Conservation (phyloP, 2,329 filamentous ascomycete species). For the Fusarium humuli region DNA sequence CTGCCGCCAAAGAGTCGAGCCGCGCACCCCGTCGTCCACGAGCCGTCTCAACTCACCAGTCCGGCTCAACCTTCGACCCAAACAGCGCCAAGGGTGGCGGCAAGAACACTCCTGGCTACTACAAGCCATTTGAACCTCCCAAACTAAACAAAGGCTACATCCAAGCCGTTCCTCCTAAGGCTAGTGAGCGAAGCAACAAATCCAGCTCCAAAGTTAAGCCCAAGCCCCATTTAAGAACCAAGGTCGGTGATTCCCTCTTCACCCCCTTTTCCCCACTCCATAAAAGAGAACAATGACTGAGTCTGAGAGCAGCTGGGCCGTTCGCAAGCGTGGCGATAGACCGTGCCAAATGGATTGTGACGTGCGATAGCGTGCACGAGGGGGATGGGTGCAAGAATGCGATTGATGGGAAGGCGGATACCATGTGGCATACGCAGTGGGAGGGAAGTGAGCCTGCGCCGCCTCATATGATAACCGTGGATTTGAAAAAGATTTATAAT, state of each 20-base stretch:
- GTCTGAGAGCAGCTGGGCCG: constrained; percentile 24
- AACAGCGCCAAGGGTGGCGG: constrained; percentile 17
- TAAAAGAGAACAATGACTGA: constrained; percentile 14
- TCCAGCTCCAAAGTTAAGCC: constrained; percentile 5
- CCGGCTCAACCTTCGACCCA: constrained; percentile 10
- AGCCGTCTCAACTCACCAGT: neutral
- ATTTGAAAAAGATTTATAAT: constrained; percentile 23
- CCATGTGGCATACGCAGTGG: constrained; percentile 28
- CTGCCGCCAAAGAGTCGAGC: neutral
- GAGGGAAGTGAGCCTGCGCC: constrained; percentile 10
- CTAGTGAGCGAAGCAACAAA: neutral
- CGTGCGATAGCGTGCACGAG: constrained; percentile 21
- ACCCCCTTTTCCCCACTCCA: neutral
- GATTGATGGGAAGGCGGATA: constrained; percentile 8
- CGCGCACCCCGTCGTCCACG: neutral
- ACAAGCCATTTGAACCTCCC: neutral
- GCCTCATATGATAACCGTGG: constrained; percentile 31
- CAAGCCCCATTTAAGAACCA: neutral
- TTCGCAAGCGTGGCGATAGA: constrained; percentile 11
- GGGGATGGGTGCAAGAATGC: constrained; percentile 20
- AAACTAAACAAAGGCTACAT: constrained; percentile 19
- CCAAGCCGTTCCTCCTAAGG: constrained; percentile 11
- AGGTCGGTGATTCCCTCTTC: constrained; percentile 5
- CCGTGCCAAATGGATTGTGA: constrained; percentile 21
- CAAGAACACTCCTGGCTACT: constrained; percentile 9